Percentiles rank a stretch among this genome's conserved stretches.
These are phyloP conservation scores for Paraconiothyrium sp. DNA, from an alignment of 2,329 filamentous ascomycete species.

Conservation along the genomic window DNA sequence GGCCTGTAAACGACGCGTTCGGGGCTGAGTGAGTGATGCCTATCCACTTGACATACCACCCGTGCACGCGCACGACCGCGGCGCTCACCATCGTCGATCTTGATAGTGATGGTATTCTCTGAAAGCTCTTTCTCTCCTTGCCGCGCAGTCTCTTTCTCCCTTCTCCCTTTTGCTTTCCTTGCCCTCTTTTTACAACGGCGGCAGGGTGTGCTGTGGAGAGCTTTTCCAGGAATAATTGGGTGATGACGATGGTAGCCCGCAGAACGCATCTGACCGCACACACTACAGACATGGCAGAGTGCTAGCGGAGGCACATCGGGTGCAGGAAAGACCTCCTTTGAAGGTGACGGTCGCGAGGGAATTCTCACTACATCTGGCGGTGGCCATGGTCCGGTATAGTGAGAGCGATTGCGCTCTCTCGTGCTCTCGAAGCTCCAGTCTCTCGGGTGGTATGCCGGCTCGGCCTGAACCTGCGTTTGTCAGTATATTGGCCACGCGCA, in stretches of 20 bases:
- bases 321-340: conserved; percentile 23
- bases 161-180: conserved; percentile 19
- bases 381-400: conserved; percentile 22
- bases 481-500: not conserved
- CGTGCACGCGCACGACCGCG: conserved; percentile 37
- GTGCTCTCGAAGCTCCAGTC: conserved; percentile 25
- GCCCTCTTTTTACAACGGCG: conserved; percentile 43
- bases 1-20: conserved; percentile 26
- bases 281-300: conserved; percentile 47
- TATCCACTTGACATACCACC: conserved; percentile 29
- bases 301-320: conserved; percentile 31
- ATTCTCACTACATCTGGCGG: conserved; percentile 17
- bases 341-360: conserved; percentile 19
- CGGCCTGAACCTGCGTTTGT: conserved; percentile 5
- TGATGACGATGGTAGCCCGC: conserved; percentile 45
- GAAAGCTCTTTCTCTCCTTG: conserved; percentile 30
- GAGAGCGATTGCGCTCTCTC: conserved; percentile 29
- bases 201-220: conserved; percentile 36
- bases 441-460: conserved; percentile 17
- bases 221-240: conserved; percentile 46
- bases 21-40: conserved; percentile 29
- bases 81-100: conserved; percentile 27
- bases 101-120: conserved; percentile 31
- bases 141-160: conserved; percentile 21
- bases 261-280: conserved; percentile 47